Base-by-base conservation (phyloP, 1,139 yeast genomes). In the Saccharomyces hybrid region DNA sequence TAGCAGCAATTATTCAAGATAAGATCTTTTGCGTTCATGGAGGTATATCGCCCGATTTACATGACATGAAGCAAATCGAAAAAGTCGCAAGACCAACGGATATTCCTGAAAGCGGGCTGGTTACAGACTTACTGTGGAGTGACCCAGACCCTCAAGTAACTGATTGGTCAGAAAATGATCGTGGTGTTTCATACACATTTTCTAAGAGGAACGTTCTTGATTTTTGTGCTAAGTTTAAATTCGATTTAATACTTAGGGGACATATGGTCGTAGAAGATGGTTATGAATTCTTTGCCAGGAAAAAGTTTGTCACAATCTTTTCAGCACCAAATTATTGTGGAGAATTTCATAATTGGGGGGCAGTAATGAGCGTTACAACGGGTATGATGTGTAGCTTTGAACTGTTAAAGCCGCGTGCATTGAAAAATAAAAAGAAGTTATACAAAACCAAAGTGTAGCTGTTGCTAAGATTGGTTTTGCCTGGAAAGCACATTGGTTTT, bases 241-340 rank as follows among this genome's bases (percentile, higher is more conserved):
- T 88, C 72, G 96, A 88, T 70, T 73, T 88, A 62, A 79, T 88
- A 59, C 90, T 86, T 32, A 75, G 96, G 62, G 96, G 95, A 14
- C 96, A 88, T 69, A 88, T 88, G 96, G 96, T 88, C 50, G 96
- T 88, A 48, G 96, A 88, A 71, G 95, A 88, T 68, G 96, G 96
- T 3, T 88, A 88, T 67, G 96, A 88, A 68, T 88, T 88, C 66
- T 88, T 87, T 70, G 84, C 85, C 56, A 82, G 80, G 65, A 77
- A 90, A 61, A 84, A 82, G 65, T 76, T 88, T 59, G 96, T 88
- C 2, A 88, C 96, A 0, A 83, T 88, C 1, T 88, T 88, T 64
- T 82, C 87, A 61, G 96, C 96, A 1, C 96, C 96, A 4, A 88
- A 88, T 67, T 88, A 88, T 67, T 88, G 96, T 73, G 96, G 96